Evolutionary conservation across 192 early-diverging fungal genomes (phyloP).

Genomic region (Dimargaris cristalligena): DNA sequence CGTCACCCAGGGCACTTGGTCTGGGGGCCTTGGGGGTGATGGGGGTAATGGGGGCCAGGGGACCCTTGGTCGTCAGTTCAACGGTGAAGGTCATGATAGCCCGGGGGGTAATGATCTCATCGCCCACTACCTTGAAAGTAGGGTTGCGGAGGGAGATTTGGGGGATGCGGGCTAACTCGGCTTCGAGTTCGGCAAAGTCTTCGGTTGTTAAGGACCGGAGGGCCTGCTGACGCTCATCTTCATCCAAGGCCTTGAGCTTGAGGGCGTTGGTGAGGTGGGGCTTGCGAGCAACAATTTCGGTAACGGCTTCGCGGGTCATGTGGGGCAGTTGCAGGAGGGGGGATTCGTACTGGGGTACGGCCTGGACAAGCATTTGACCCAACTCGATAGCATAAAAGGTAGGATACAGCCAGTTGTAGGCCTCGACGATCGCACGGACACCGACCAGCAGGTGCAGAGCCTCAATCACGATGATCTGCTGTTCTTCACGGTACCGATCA

Average conservation of each 20-base stretch:
- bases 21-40: constrained; percentile 8
- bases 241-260: constrained; percentile 48
- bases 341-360: constrained; percentile 55
- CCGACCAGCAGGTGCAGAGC: constrained; percentile 66
- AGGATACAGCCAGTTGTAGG: constrained; percentile 66
- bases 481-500: constrained; percentile 26
- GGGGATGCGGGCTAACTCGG: constrained; percentile 67
- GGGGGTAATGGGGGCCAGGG: constrained; percentile 2
- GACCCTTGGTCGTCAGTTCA: constrained; percentile 19
- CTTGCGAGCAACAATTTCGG: constrained; percentile 45
- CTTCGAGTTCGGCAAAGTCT: constrained; percentile 49
- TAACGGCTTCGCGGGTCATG: constrained; percentile 46
- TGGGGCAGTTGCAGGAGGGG: constrained; percentile 77
- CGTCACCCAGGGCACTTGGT: not conserved
- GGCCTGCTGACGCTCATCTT: constrained; percentile 40
- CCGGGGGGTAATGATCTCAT: constrained; percentile 58
- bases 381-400: constrained; percentile 62
- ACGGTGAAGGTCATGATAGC: constrained; percentile 59
- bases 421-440: constrained; percentile 71
- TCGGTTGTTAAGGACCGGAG: constrained; percentile 35
- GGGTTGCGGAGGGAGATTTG: constrained; percentile 53
- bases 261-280: constrained; percentile 39
- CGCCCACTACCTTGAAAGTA: constrained; percentile 67
- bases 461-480: constrained; percentile 54
- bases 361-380: constrained; percentile 81